Evolutionary conservation across 2,329 filamentous ascomycete species (phyloP), one percentile per base, ranked within the genome.

Genomic region (Botrytis fabae): DNA sequence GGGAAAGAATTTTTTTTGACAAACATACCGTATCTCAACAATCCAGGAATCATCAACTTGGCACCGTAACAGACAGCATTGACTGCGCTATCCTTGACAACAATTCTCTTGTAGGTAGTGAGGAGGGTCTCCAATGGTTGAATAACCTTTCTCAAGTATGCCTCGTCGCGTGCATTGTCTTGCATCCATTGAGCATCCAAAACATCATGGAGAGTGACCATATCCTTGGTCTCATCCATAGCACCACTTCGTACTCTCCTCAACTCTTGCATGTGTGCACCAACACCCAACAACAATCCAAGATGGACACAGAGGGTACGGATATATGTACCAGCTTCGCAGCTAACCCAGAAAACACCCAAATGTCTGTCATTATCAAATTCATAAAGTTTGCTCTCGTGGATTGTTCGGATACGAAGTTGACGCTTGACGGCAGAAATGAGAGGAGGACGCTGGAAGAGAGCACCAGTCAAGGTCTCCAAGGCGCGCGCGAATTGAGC

Each of bases 351-450:
- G 89, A 99, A 99, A 73, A 98, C 95, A 83, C 93, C 96, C 54
- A 99, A 89, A 83, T 98, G 95, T 80, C 96, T 91, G 81, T 98
- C 95, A 82, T 99, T 98, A 86, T 99, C 96, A 82, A 98, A 99
- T 86, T 99, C 96, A 82, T 94, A 90, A 72, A 98, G 88, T 86
- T 97, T 97, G 89, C 92, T 97, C 85, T 98, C 94, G 86, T 98
- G 93, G 79, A 99, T 97, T 76, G 95, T 98, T 85, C 96, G 91
- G 84, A 99, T 97, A 88, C 96, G 95, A 75, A 99, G 90, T 86
- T 98, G 95, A 80, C 96, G 92, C 92, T 99, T 99, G 83, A 99
- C 96, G 81, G 96, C 96, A 42, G 95, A 98, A 82, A 99, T 99
- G 83, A 99, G 87, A 77, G 96, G 96, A 59, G 96, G 96, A 73